Conservation (phyloP, 2,329 filamentous ascomycete genomes). For the Venturia asperata region DNA sequence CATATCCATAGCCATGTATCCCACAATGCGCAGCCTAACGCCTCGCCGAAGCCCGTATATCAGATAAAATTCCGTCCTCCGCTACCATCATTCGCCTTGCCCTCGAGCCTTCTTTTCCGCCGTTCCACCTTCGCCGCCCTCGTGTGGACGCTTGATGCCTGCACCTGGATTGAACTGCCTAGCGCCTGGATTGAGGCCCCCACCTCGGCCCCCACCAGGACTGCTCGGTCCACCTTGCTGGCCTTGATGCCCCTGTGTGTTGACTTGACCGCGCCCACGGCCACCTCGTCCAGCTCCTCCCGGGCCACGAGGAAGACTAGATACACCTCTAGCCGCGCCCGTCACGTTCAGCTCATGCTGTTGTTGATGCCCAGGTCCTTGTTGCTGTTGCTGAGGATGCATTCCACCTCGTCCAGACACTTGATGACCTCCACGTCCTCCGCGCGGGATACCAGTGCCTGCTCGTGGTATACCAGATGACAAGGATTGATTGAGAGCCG, state of each 20-base stretch:
- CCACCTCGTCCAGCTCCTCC: slow-evolving; percentile 14
- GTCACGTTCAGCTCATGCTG: neutral
- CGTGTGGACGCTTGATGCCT: slow-evolving; percentile 17
- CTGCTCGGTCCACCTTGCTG: slow-evolving; percentile 16
- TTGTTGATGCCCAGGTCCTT: slow-evolving; percentile 12
- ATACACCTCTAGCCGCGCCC: slow-evolving; percentile 13
- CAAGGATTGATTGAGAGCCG: neutral
- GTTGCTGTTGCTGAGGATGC: slow-evolving; percentile 8
- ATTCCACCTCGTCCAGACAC: neutral
- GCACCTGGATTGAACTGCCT: slow-evolving; percentile 19
- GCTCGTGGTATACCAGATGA: slow-evolving; percentile 3
- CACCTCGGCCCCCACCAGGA: slow-evolving; percentile 15
- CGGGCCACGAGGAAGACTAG: slow-evolving; percentile 17
- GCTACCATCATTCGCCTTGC: slow-evolving; percentile 1
- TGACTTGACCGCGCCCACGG: slow-evolving; percentile 7
- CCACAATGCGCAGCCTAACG: neutral
- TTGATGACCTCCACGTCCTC: slow-evolving; percentile 12
- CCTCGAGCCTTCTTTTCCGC: slow-evolving; percentile 16
- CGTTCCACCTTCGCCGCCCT: slow-evolving; percentile 15
- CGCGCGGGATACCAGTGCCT: neutral
- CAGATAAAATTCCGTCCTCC: neutral
- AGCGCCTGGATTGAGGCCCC: slow-evolving; percentile 17
- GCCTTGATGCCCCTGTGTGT: neutral
- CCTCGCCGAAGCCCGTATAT: neutral
- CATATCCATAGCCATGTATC: neutral